phyloP scores from a whole-genome alignment of 2,329 filamentous ascomycete genomes.

The Monosporascus sp. region DNA sequence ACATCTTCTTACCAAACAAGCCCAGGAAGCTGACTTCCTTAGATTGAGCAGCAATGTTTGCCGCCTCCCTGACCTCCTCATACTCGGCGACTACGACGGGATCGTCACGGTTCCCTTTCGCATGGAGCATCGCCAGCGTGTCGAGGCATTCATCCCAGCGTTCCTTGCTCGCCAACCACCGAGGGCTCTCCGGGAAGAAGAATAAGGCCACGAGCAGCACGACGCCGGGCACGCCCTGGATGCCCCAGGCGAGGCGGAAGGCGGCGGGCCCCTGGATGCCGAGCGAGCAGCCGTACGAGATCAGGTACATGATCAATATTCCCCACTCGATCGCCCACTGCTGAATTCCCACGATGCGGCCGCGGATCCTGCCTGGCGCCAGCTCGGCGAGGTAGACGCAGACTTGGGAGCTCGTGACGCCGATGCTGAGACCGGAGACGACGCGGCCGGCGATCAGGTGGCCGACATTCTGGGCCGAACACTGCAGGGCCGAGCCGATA shows the following conservation, averaged over 20 bases:
- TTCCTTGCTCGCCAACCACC: slow-evolving; percentile 47
- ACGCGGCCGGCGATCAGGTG: slow-evolving; percentile 47
- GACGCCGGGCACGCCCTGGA: slow-evolving; percentile 34
- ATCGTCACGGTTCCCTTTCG: slow-evolving; percentile 28
- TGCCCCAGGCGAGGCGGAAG: slow-evolving; percentile 58
- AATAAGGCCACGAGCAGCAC: slow-evolving; percentile 50
- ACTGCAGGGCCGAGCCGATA: slow-evolving; percentile 53
- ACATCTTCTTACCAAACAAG: slow-evolving; percentile 42
- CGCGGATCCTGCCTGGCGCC: slow-evolving; percentile 49
- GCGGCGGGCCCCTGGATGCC: slow-evolving; percentile 45
- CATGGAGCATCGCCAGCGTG: slow-evolving; percentile 11
- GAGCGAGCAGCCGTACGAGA: slow-evolving; percentile 58
- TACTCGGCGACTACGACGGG: slow-evolving; percentile 41
- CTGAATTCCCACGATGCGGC: slow-evolving; percentile 62
- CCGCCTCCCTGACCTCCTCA: slow-evolving; percentile 26
- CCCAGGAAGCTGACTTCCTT: slow-evolving; percentile 34
- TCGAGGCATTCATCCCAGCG: slow-evolving; percentile 31
- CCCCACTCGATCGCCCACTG: slow-evolving; percentile 66
- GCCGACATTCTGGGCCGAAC: slow-evolving; percentile 50
- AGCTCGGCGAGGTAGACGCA: slow-evolving; percentile 64
- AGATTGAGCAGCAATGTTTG: slow-evolving; percentile 31
- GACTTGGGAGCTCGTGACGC: slow-evolving; percentile 59
- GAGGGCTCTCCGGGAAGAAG: slow-evolving; percentile 53
- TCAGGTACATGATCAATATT: slow-evolving; percentile 63
- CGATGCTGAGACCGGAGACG: slow-evolving; percentile 58